Evolutionary conservation across 106 monocot genomes (phyloP).

Genomic region (Dioscorea dumetorum): DNA sequence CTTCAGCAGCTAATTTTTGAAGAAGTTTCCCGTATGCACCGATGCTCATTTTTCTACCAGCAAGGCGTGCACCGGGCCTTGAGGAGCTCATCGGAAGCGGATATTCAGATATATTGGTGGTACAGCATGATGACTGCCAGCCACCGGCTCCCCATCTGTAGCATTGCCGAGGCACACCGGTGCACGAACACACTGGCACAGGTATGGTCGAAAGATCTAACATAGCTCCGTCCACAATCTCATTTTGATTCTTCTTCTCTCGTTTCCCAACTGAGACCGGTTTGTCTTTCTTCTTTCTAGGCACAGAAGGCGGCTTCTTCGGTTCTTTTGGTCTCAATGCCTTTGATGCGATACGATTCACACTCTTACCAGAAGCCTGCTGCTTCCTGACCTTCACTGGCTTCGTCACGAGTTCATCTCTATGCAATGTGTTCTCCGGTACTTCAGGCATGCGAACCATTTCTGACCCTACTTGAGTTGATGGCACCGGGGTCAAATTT

Average conservation of each 20-base stretch:
- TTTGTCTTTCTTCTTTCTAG: slow-evolving; percentile 23
- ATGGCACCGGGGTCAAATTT: slow-evolving; percentile 7
- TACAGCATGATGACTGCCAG: slow-evolving; percentile 84
- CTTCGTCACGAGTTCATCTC: slow-evolving; percentile 9
- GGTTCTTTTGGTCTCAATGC: slow-evolving; percentile 25
- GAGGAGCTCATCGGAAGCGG: slow-evolving; percentile 68
- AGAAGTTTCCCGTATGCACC: slow-evolving; percentile 63
- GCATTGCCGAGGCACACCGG: slow-evolving; percentile 54
- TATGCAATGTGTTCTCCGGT: neutral
- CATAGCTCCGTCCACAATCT: slow-evolving; percentile 6
- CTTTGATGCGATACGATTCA: slow-evolving; percentile 12
- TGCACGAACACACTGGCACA: slow-evolving; percentile 58
- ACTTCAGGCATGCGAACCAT: slow-evolving; percentile 5
- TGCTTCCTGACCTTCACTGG: slow-evolving; percentile 26
- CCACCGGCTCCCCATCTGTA: slow-evolving; percentile 79
- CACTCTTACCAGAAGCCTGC: slow-evolving; percentile 19
- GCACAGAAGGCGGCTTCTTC: slow-evolving; percentile 24
- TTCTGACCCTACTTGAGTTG: slow-evolving; percentile 14
- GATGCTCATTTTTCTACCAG: slow-evolving; percentile 78
- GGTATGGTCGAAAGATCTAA: slow-evolving; percentile 56
- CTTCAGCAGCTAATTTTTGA: slow-evolving; percentile 44
- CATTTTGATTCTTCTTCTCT: slow-evolving; percentile 45
- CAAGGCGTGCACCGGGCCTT: slow-evolving; percentile 51
- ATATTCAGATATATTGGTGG: slow-evolving; percentile 58
- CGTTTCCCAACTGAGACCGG: slow-evolving; percentile 21